phyloP scores from a whole-genome alignment of 2,329 filamentous ascomycete genomes.

The Botrytis porri region DNA sequence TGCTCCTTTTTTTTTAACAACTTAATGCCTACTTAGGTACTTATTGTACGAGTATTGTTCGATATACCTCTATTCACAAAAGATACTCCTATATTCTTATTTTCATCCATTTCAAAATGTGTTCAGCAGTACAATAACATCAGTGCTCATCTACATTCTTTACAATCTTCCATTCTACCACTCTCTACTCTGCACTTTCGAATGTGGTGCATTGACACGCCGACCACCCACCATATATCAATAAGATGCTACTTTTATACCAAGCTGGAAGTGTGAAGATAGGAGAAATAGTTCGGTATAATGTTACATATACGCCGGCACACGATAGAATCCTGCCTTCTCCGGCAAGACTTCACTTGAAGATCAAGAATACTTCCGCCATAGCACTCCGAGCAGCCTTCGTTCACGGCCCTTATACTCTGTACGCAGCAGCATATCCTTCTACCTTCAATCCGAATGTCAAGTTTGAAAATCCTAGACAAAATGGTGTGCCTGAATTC shows the following conservation, averaged over 20 bases:
- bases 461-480: slow-evolving; percentile 66
- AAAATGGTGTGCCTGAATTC: slow-evolving; percentile 80
- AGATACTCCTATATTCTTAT: background rate
- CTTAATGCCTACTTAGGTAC: background rate
- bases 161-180: too few relatives aligned
- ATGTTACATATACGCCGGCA: slow-evolving; percentile 86
- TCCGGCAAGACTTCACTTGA: slow-evolving; percentile 75
- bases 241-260: slow-evolving; percentile 83
- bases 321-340: slow-evolving; percentile 87
- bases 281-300: slow-evolving; percentile 89
- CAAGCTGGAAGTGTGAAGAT: slow-evolving; percentile 90
- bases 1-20: background rate
- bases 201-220: background rate
- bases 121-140: background rate
- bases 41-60: background rate
- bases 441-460: slow-evolving; percentile 78
- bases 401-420: slow-evolving; percentile 90
- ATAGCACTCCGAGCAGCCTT: slow-evolving; percentile 92
- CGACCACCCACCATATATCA: background rate
- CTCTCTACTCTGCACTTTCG: background rate
- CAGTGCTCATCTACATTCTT: background rate
- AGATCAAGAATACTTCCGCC: slow-evolving; percentile 87
- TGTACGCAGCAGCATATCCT: slow-evolving; percentile 84
- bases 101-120: background rate
- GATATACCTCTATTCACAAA: background rate